A percentile compares a stretch with the other conserved stretches of the same genome.
These are phyloP conservation scores for Sarocladiaceae sp. DNA, from an alignment of 2,329 filamentous ascomycete species.

Conservation along the genomic window DNA sequence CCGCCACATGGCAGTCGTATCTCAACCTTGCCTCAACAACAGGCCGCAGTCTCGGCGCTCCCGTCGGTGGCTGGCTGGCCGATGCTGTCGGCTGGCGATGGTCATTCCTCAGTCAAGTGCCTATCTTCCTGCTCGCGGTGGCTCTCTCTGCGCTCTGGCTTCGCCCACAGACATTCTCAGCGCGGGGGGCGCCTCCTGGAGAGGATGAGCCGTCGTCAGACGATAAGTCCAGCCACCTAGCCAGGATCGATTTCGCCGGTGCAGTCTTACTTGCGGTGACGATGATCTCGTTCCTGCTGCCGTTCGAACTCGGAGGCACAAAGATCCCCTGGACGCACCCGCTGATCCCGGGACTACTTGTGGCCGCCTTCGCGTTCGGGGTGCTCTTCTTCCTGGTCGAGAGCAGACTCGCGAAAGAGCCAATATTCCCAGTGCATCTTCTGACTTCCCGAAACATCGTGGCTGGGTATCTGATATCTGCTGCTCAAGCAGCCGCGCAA, in stretches of 20 bases:
- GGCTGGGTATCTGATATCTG: conserved; percentile 64
- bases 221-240: conserved; percentile 59
- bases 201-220: not conserved
- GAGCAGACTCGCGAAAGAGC: not conserved
- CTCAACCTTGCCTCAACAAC: conserved; percentile 66
- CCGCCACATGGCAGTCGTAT: conserved; percentile 67
- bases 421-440: not conserved
- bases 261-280: conserved; percentile 25
- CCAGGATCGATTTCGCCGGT: conserved; percentile 67
- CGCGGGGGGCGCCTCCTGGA: too few species aligned
- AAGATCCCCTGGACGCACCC: conserved; percentile 30
- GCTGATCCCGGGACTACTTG: conserved; percentile 9
- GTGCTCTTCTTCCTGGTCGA: conserved; percentile 58
- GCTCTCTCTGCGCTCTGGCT: not conserved
- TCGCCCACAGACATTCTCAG: conserved; percentile 25
- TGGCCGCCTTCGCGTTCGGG: conserved; percentile 52
- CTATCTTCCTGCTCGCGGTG: not conserved
- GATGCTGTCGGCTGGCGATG: conserved; percentile 72
- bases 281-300: not conserved
- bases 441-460: conserved; percentile 42
- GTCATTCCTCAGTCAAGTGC: conserved; percentile 19
- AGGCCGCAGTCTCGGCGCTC: conserved; percentile 63
- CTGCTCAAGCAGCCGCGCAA: conserved; percentile 59
- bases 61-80: conserved; percentile 63
- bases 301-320: not conserved